Percentiles rank a stretch among this genome's conserved stretches.
phyloP scores from a whole-genome alignment of 257 asterid species.

The Lycium ferocissimum region DNA sequence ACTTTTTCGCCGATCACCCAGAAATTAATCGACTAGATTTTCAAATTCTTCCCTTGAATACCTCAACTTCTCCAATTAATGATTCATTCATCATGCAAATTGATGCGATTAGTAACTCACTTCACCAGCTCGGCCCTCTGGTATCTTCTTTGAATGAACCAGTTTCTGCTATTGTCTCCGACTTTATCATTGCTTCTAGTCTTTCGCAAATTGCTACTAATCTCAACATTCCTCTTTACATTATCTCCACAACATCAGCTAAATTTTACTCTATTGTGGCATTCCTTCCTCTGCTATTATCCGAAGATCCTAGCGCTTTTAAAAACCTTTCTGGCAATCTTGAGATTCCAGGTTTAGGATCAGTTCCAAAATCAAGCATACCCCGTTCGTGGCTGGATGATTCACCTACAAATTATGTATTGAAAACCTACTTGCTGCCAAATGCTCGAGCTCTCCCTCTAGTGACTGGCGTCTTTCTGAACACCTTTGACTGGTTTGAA shows the following conservation, averaged over 20 bases:
- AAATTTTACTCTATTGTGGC: slow-evolving; percentile 39
- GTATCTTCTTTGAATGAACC: slow-evolving; percentile 32
- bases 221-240: slow-evolving; percentile 38
- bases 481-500: slow-evolving; percentile 50
- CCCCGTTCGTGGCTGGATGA: slow-evolving; percentile 46
- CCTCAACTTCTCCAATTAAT: slow-evolving; percentile 1
- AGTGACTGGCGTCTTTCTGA: slow-evolving; percentile 47
- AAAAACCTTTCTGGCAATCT: slow-evolving; percentile 14
- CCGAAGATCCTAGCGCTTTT: slow-evolving; percentile 32
- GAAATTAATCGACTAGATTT: slow-evolving; percentile 42
- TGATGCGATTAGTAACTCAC: slow-evolving; percentile 33
- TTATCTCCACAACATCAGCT: slow-evolving; percentile 50
- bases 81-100: slow-evolving; percentile 44
- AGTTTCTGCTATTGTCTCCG: slow-evolving; percentile 44
- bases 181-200: slow-evolving; percentile 40
- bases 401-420: slow-evolving; percentile 40
- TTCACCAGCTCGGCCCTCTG: slow-evolving; percentile 34
- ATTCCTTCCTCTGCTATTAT: slow-evolving; percentile 38
- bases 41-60: slow-evolving; percentile 12
- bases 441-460: slow-evolving; percentile 46
- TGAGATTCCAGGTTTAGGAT: slow-evolving; percentile 42
- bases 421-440: slow-evolving; percentile 42
- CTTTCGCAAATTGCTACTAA: slow-evolving; percentile 37
- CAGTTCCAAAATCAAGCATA: slow-evolving; percentile 34
- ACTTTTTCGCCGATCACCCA: slow-evolving; percentile 39